Base-by-base conservation (phyloP, 495 filamentous ascomycete species). In the Penicillium coprophilum region DNA sequence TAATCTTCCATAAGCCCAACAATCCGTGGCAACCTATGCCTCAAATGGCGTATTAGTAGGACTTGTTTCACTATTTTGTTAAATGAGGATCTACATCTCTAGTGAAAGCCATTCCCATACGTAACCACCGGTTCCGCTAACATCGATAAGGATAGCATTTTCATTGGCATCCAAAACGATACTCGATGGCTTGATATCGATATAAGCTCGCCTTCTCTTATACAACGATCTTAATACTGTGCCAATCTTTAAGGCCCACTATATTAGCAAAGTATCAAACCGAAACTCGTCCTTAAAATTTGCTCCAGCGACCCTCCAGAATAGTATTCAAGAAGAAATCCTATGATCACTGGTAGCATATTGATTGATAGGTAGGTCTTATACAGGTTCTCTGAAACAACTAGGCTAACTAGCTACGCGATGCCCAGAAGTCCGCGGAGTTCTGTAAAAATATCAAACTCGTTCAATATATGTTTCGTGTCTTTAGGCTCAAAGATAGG, bases 151-250 rank as follows among this genome's bases (percentile, higher is more conserved):
- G 15, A 69, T 19, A 21, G 61, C 36, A 49, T 67, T 58, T 41
- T 57, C 12, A 15, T 53, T 24, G 11, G 38, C 48, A 52, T 67
- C 51, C 0, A 69, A 39, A 45, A 69, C 46, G 28, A 69, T 30
- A 50, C 65, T 69, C 32, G 56, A 47, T 2, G 59, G 57, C 56
- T 67, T 69, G 30, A 69, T 57, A 43, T 69, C 59, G 28, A 65
- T 58, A 30, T 67, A 55, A 23, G n/a, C 58, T 51, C 45, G 55
- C 24, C 32, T 17, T 19, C 44, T 24, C 6, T 19, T 57, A 20
- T 61, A 49, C 34, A 61, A 57, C 31, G 31, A 24, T 23, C 34
- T 15, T 36, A 62, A 51, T 46, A 45, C 59, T 54, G 3, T 55
- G 6, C 59, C 45, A 46, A 54, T 53, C 40, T 62, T 50, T 32